Conservation (phyloP, 2,329 filamentous ascomycete species). For the Colletotrichum agaves region DNA sequence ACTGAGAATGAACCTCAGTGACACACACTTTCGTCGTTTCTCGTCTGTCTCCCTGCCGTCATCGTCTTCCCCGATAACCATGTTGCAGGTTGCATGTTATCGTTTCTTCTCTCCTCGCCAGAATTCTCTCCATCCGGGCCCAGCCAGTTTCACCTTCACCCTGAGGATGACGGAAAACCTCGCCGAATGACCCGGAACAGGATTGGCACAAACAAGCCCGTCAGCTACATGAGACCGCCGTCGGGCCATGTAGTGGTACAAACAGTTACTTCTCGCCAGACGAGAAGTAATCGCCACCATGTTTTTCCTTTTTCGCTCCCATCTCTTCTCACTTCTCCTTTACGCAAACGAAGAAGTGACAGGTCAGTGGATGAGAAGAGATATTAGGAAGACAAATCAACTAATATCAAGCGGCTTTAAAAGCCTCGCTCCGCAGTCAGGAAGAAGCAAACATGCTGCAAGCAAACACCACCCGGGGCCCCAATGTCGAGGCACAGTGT, state of each 20-base stretch:
- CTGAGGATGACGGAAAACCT: constrained; percentile 15
- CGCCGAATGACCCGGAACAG: constrained; percentile 22
- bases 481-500: constrained; percentile 9
- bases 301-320: constrained; percentile 17
- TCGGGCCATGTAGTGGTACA: constrained; percentile 26
- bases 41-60: background rate
- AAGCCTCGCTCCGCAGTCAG: background rate
- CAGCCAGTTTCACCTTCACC: constrained; percentile 28
- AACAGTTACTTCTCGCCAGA: constrained; percentile 10
- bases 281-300: background rate
- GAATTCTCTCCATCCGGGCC: background rate
- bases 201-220: background rate
- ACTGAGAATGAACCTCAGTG: constrained; percentile 8
- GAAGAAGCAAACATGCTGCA: constrained; percentile 30
- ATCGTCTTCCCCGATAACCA: background rate
- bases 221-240: background rate
- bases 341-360: constrained; percentile 25
- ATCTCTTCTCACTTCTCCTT: constrained; percentile 25
- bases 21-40: background rate
- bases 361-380: constrained; percentile 27
- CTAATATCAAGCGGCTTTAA: constrained; percentile 21
- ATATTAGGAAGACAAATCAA: constrained; percentile 24
- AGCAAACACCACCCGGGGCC: background rate
- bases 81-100: background rate
- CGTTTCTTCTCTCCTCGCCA: constrained; percentile 24